A percentile compares a stretch with the other conserved stretches of the same genome.
Evolutionary conservation across 805 yeast genomes (phyloP).

Genomic region (Cyberlindnera maritima): DNA sequence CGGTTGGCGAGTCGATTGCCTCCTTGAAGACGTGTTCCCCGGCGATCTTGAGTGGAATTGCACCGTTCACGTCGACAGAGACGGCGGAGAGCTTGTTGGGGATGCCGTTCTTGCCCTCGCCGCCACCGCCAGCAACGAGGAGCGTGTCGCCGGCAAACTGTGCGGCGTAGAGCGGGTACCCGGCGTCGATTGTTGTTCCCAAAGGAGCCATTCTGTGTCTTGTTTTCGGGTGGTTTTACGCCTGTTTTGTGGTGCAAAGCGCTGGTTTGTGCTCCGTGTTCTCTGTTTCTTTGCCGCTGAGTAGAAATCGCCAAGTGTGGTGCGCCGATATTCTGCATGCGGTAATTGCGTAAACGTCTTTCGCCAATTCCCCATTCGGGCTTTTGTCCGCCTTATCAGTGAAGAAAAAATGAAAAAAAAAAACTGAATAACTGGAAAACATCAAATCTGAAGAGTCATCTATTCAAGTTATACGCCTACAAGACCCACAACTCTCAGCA

Average conservation of each 20-base stretch:
- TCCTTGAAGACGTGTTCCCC: slow-evolving; percentile 59
- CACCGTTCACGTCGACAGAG: slow-evolving; percentile 49
- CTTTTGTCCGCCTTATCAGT: not conserved
- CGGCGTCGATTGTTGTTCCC: slow-evolving; percentile 30
- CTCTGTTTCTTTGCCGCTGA: too few relatives aligned
- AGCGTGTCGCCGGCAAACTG: slow-evolving; percentile 63
- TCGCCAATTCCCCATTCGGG: too few relatives aligned
- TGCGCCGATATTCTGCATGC: too few relatives aligned
- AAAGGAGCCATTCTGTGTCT: slow-evolving; percentile 4
- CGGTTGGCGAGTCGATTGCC: slow-evolving; percentile 86
- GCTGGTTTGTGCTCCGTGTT: too few relatives aligned
- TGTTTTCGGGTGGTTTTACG: too few relatives aligned
- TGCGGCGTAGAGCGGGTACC: slow-evolving; percentile 76
- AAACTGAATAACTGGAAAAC: too few relatives aligned
- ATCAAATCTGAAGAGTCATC: too few relatives aligned
- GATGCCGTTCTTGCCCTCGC: slow-evolving; percentile 87
- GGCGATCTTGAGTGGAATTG: slow-evolving; percentile 47
- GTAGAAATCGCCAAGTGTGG: too few relatives aligned
- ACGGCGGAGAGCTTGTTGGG: slow-evolving; percentile 78
- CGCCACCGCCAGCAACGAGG: slow-evolving; percentile 91
- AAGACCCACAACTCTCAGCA: too few relatives aligned
- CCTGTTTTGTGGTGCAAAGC: too few relatives aligned
- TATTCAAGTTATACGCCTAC: too few relatives aligned
- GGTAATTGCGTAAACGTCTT: too few relatives aligned
- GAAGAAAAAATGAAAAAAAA: not conserved